Base-by-base conservation (phyloP, 139 green algal species). In the Closterium sp. region DNA sequence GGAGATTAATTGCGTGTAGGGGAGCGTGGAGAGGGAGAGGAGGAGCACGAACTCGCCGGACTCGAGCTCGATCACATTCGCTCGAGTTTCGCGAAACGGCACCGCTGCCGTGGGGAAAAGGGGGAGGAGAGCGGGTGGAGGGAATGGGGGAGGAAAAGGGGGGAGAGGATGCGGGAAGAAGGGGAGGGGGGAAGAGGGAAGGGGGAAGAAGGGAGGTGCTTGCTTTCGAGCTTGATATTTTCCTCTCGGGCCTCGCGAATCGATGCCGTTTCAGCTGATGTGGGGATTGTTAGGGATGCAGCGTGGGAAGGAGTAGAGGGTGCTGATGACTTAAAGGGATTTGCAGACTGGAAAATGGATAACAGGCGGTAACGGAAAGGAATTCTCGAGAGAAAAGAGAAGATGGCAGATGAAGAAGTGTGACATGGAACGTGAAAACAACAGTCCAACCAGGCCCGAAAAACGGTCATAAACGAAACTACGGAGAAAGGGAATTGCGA, bases 21-120 rank as follows among this genome's bases (percentile, higher is more conserved):
- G 50, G 19, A 42, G 88, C 10, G 28, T 32, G 79, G 91, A 93
- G 6, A 92, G 31, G 19, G 24, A 73, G 28, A 70, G n/a, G 88
- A 87, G 28, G 28, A 94, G 22, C 70, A 88, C 93, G 31, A 87
- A 89, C 73, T 93, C 91, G 31, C 91, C 91, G n/a, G 29, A 85
- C 27, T 94, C 91, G 17, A 94, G 31, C 87, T 94, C 91, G 3
- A 94, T 21, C 5, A 94, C 87, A 17, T 84, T 19, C 21, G 93
- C 34, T 29, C 29, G 70, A 4, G 91, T 94, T 0, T 92, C 89
- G 34, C 89, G 89, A 17, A 90, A 90, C 11, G n/a, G 88, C 11
- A 10, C 19, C 38, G 13, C 29, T 86, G 29, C 62, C n/a, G 28
- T 86, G 88, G n/a, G n/a, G 34, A 22, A 28, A 7, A 62, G 5